Percentiles rank a stretch among this genome's conserved stretches.
These are phyloP conservation scores for Effrenium voratum DNA, from an alignment of 73 alveolate species.

Conservation along the genomic window DNA sequence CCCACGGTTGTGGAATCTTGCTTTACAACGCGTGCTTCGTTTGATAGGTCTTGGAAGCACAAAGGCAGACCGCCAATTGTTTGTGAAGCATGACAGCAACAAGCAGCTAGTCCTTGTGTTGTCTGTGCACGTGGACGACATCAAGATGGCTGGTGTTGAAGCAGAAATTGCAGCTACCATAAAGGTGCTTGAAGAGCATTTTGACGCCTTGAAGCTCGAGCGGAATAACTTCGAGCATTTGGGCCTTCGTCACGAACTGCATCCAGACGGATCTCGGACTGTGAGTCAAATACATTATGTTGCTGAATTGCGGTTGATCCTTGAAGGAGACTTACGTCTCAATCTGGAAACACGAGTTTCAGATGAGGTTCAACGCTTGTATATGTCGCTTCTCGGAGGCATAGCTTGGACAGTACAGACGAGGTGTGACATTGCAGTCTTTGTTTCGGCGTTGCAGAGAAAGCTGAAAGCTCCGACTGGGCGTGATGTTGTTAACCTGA, in stretches of 20 bases:
- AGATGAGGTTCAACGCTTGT: neutral
- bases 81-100: neutral
- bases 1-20: constrained; percentile 24
- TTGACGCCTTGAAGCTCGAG: neutral
- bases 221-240: neutral
- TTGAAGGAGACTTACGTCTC: too few species aligned
- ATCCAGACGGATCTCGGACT: neutral
- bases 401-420: constrained; percentile 3
- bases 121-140: neutral
- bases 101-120: neutral
- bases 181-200: neutral
- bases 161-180: neutral
- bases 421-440: neutral
- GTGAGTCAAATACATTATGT: neutral
- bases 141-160: neutral
- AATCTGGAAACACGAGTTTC: too few species aligned
- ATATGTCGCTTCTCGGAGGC: neutral
- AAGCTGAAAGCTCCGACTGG: neutral
- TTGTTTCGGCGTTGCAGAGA: constrained; percentile 29
- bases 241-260: neutral
- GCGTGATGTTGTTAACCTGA: neutral
- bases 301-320: too few species aligned
- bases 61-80: neutral
- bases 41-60: neutral
- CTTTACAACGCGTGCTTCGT: neutral